Conservation (phyloP, 148 eudicot species). For the Tetragonia tetragonoides region DNA sequence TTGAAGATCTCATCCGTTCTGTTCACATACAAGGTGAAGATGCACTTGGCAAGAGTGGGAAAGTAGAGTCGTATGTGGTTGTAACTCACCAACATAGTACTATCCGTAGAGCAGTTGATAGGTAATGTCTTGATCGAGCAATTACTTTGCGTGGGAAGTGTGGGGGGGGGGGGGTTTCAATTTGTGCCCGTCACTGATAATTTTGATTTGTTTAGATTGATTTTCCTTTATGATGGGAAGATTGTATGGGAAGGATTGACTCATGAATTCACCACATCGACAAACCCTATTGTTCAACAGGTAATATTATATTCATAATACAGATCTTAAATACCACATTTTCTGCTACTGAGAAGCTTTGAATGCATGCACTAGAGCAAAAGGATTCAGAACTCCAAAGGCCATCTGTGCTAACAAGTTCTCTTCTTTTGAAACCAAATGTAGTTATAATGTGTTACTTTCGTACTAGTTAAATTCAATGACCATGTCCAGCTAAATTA, state of each 20-base stretch:
- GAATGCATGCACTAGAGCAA: neutral
- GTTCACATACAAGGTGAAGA: slow-evolving; percentile 82
- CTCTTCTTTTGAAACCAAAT: neutral
- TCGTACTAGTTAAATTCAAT: too few species aligned
- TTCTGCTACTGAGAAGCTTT: slow-evolving; percentile 2
- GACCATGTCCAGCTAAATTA: too few species aligned
- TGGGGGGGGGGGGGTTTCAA: neutral
- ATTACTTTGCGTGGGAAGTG: neutral
- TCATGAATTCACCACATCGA: slow-evolving; percentile 73
- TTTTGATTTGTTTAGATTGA: slow-evolving; percentile 40
- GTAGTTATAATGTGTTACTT: neutral
- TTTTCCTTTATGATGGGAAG: slow-evolving; percentile 79
- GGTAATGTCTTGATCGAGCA: slow-evolving; percentile 37
- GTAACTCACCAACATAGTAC: slow-evolving; percentile 98
- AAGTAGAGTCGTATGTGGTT: slow-evolving; percentile 77
- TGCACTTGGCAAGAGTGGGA: slow-evolving; percentile 72
- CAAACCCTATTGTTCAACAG: slow-evolving; percentile 87
- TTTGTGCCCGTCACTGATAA: slow-evolving; percentile 14
- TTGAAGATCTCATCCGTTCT: slow-evolving; percentile 96
- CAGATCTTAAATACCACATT: neutral
- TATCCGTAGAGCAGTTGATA: slow-evolving; percentile 88
- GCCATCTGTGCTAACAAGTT: neutral
- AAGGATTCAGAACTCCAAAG: neutral
- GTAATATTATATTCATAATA: slow-evolving; percentile 30
- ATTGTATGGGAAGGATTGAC: slow-evolving; percentile 96